Evolutionary conservation across 2,329 filamentous ascomycete species (phyloP), one percentile per base, ranked within the genome.

Genomic region (Monosporascus sp.): DNA sequence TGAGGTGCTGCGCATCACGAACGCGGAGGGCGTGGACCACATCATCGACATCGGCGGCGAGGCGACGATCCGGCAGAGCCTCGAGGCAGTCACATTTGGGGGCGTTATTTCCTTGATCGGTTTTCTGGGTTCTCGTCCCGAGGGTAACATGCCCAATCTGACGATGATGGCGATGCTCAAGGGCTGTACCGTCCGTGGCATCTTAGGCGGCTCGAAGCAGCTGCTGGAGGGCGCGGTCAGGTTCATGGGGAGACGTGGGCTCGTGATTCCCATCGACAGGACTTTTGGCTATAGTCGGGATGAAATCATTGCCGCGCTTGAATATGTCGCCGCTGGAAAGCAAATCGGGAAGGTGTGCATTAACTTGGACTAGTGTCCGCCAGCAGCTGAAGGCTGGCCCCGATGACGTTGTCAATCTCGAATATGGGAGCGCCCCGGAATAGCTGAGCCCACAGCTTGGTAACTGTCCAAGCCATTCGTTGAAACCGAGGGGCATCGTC

Each of bases 1-100:
- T 3, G 74, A 78, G 49, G 76, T 77, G 0, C 69, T 72, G 53
- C 58, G 62, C 8, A 59, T 77, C 40, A 80, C 78, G 0, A 52
- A 70, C 5, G 70, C 71, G n/a, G 64, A 65, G 11, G 78, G 78
- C 7, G 77, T 68, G 1, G 71, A 78, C 53, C 63, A 66, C 49
- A 57, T 74, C 49, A 50, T 77, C 5, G 70, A 77, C 45, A 64
- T 68, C 20, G 72, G 70, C 5, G 75, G 74, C 5, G 61, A 69
- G 5, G 65, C 65, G 7, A 76, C 75, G 0, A 66, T 77, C 17
- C 54, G 63, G 26, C 74, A 80, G 62, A 77, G 74, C 50, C 65
- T 81, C 37, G 66, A 73, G 9, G 71, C 71, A 19, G 68, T 76
- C 3, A 69, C 72, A 1, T 68, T 65, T 35, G 78, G 76, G 1